Base-by-base conservation (phyloP, 2,329 filamentous ascomycete species). In the Neofusicoccum sp. region DNA sequence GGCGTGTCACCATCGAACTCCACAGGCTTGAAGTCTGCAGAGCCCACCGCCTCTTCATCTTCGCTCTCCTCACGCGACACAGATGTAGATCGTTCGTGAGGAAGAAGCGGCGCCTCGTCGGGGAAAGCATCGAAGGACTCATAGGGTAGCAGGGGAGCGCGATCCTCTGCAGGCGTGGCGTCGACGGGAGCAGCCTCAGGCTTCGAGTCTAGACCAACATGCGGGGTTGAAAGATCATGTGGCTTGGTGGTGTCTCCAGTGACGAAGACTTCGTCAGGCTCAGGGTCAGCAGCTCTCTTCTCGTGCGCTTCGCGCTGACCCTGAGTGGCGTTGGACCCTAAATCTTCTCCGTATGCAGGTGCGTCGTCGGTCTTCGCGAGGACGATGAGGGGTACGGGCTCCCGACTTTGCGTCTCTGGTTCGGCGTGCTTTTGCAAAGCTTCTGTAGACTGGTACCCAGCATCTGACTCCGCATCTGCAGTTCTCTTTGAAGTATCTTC, bases 311-410 rank as follows among this genome's bases (percentile, higher is more conserved):
- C 65, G 54, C 74, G 74, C 61, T 79, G 74, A 36, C 66, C 68
- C 54, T 62, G 62, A 4, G 74, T 77, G 29, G 74, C 74, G 49
- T 70, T 62, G 6, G 68, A 49, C 6, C 73, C 74, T 64, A 77
- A 73, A 64, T 77, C 74, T 47, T 79, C 75, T 11, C 73, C 75
- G 69, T 73, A 67, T 9, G 67, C 68, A 22, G 73, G 74, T 52
- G 70, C 64, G 5, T 70, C 66, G 50, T 78, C 75, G 1, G 70
- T 70, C 64, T 77, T 75, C 64, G 78, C 76, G 16, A 78, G 67
- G 12, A 75, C 65, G 11, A 76, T 49, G 8, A 66, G 63, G 6
- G 76, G 75, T 5, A 71, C 56, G 14, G 66, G 56, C 14, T 9
- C 14, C n/a, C 12, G 3, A 29, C 64, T 11, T 8, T 49, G 31